A percentile compares a stretch with the other conserved stretches of the same genome.
Conservation (phyloP, 2,329 filamentous ascomycete species). For the Colletotrichum sp. region DNA sequence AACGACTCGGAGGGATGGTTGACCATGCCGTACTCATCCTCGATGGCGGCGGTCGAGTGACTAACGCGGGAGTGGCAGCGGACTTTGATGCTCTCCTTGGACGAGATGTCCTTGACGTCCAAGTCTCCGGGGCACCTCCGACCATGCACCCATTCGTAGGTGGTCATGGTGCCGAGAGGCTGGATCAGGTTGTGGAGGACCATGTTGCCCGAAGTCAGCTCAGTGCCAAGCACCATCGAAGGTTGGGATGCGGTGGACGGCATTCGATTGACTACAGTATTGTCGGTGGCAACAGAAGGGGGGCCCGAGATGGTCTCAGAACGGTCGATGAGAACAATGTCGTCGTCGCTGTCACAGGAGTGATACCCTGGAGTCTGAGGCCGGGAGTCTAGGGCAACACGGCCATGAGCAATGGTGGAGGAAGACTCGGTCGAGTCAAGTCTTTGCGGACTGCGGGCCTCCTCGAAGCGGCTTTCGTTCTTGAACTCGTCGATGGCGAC, state of each 20-base stretch:
- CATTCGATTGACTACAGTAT: neutral
- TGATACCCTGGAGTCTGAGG: neutral
- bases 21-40: conserved; percentile 1
- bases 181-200: neutral
- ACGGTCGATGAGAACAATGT: neutral
- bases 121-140: conserved; percentile 1
- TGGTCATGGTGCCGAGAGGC: neutral
- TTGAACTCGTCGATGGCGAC: neutral
- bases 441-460: conserved; percentile 4
- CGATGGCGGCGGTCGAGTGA: neutral
- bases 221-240: neutral
- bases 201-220: conserved; percentile 7
- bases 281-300: neutral
- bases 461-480: neutral
- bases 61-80: neutral
- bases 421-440: conserved; percentile 5
- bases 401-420: neutral
- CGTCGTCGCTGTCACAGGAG: neutral
- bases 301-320: neutral
- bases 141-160: conserved; percentile 7
- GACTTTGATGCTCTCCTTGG: conserved; percentile 13
- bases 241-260: neutral
- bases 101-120: conserved; percentile 8
- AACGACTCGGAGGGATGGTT: conserved; percentile 11
- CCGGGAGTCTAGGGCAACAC: neutral